Conservation (phyloP, 306 rosid species). For the Psophocarpus tetragonolobus region DNA sequence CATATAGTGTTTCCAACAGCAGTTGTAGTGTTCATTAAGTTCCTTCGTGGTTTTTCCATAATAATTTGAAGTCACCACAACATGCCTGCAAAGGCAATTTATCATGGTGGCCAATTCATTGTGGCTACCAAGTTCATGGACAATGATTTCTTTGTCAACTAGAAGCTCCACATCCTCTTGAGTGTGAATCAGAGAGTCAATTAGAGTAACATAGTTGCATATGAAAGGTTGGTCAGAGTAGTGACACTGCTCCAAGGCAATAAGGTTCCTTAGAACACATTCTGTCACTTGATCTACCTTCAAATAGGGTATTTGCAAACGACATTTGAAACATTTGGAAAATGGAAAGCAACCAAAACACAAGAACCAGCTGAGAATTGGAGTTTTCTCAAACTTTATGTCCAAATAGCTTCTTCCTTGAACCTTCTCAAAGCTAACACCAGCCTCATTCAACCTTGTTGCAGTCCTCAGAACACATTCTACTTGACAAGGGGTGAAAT, state of each 20-base stretch:
- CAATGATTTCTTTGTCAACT: conserved; percentile 38
- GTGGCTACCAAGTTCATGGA: conserved; percentile 40
- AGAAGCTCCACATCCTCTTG: conserved; percentile 50
- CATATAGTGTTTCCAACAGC: conserved; percentile 31
- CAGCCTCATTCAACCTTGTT: conserved; percentile 36
- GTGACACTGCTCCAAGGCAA: conserved; percentile 61
- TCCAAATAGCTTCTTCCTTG: conserved; percentile 26
- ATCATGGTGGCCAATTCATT: conserved; percentile 36
- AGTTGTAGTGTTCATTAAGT: conserved; percentile 33
- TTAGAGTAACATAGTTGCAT: conserved; percentile 48
- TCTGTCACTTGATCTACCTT: conserved; percentile 36
- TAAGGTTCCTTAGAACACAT: conserved; percentile 48
- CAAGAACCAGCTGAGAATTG: conserved; percentile 24
- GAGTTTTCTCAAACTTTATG: conserved; percentile 13
- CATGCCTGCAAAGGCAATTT: conserved; percentile 32
- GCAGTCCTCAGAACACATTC: conserved; percentile 26
- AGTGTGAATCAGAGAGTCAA: conserved; percentile 48
- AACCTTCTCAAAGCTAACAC: conserved; percentile 34
- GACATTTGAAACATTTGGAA: not conserved
- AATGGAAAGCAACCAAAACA: conserved; percentile 37
- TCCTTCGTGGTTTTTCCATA: conserved; percentile 14
- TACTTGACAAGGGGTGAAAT: not conserved
- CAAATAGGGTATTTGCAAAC: conserved; percentile 25
- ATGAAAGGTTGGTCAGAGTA: conserved; percentile 43
- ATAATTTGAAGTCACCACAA: conserved; percentile 28